phyloP scores from a whole-genome alignment of 192 early-diverging fungal genomes.

The Chytriomyces hyalinus region DNA sequence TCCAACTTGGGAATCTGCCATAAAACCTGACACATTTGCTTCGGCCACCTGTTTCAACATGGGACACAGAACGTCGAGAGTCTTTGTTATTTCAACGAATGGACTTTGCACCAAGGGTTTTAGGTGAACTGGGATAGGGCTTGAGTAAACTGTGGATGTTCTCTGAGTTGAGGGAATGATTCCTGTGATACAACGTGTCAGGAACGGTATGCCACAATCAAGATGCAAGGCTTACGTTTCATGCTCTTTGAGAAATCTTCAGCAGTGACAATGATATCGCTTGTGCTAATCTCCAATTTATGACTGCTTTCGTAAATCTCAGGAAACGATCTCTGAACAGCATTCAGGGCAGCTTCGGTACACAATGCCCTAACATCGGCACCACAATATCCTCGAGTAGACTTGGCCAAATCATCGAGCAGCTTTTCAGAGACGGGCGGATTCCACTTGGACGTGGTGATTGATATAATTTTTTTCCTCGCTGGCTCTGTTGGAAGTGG shows the following conservation, averaged over 20 bases:
- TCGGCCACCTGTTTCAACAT: constrained; percentile 26
- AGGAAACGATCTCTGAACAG: constrained; percentile 70
- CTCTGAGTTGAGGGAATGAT: constrained; percentile 55
- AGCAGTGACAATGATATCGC: constrained; percentile 55
- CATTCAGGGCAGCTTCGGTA: constrained; percentile 73
- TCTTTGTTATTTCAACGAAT: constrained; percentile 15
- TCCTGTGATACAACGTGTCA: constrained; percentile 35
- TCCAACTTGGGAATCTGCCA: constrained; percentile 2
- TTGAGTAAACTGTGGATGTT: constrained; percentile 46
- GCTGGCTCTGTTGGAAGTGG: constrained; percentile 62
- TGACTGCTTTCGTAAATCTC: constrained; percentile 68
- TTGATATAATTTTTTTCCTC: constrained; percentile 67
- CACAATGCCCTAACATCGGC: constrained; percentile 74
- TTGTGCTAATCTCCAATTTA: constrained; percentile 58
- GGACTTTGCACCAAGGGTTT: constrained; percentile 44
- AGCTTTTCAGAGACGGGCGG: constrained; percentile 55
- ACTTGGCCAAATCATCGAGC: constrained; percentile 54
- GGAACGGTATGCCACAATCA: neutral
- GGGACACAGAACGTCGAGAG: constrained; percentile 32
- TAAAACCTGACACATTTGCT: constrained; percentile 22
- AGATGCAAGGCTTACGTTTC: constrained; percentile 30
- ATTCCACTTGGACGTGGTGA: constrained; percentile 61
- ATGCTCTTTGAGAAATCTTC: constrained; percentile 61
- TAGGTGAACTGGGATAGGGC: constrained; percentile 50
- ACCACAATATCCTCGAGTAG: constrained; percentile 70